These are phyloP conservation scores for Spizellomyces punctatus DNA, from an alignment of 192 early-diverging fungal species.

Conservation along the genomic window DNA sequence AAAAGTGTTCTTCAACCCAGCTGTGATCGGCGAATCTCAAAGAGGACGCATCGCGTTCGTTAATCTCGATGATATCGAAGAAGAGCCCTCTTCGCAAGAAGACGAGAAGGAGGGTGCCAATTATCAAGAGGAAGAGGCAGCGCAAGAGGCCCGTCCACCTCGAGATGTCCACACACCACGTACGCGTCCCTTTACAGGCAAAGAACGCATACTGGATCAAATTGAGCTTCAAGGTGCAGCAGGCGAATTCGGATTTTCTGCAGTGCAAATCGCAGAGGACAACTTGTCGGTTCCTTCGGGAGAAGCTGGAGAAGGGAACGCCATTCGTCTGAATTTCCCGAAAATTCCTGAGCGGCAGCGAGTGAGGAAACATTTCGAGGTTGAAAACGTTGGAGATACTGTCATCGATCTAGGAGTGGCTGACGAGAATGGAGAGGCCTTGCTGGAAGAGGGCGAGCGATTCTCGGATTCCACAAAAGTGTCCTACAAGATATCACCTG, in stretches of 20 bases:
- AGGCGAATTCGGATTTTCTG: conserved; percentile 41
- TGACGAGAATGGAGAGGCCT: conserved; percentile 26
- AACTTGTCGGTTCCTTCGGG: neutral
- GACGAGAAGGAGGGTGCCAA: conserved; percentile 17
- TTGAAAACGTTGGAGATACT: conserved; percentile 59
- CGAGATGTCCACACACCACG: conserved; percentile 12
- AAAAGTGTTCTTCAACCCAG: conserved; percentile 45
- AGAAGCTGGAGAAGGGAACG: conserved; percentile 13
- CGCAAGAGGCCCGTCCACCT: neutral
- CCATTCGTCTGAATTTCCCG: conserved; percentile 50
- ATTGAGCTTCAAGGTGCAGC: conserved; percentile 37
- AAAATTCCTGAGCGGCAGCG: conserved; percentile 43
- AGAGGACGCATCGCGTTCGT: conserved; percentile 30
- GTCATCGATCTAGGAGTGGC: conserved; percentile 46
- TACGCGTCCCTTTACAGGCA: conserved; percentile 30
- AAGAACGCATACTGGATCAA: conserved; percentile 30
- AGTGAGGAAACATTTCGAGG: conserved; percentile 53
- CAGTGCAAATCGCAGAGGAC: conserved; percentile 18
- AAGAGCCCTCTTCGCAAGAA: conserved; percentile 8
- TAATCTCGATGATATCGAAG: conserved; percentile 31
- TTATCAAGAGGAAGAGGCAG: neutral
- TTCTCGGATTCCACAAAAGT: conserved; percentile 25
- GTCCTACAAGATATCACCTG: conserved; percentile 40
- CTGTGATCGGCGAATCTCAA: neutral
- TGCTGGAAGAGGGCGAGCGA: conserved; percentile 24